phyloP scores from a whole-genome alignment of 2,329 filamentous ascomycete genomes.

The Diaporthe australafricana region DNA sequence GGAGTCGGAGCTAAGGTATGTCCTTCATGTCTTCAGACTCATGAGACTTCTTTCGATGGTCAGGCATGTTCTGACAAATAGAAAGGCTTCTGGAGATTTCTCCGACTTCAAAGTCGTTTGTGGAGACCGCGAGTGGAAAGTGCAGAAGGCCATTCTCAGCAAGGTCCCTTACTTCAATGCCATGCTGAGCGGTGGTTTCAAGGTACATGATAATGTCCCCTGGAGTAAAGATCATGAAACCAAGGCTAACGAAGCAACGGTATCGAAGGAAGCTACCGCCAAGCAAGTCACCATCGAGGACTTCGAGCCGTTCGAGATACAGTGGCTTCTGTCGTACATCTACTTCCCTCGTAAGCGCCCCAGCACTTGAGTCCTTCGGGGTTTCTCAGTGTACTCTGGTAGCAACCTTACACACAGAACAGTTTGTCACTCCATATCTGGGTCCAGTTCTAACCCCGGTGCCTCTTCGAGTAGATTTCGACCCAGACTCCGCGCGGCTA shows the following conservation, averaged over 20 bases:
- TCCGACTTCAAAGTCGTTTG: constrained; percentile 6
- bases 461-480: not conserved
- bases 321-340: constrained; percentile 23
- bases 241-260: not conserved
- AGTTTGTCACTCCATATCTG: not conserved
- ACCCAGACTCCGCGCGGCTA: not conserved
- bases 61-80: not conserved
- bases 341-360: constrained; percentile 10
- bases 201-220: not conserved
- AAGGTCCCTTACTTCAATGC: not conserved
- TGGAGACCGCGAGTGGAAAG: constrained; percentile 8
- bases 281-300: not conserved
- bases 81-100: not conserved
- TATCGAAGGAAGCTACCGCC: not conserved
- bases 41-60: not conserved
- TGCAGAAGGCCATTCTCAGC: constrained; percentile 11
- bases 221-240: not conserved
- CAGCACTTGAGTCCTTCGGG: not conserved
- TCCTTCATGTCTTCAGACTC: not conserved
- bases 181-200: not conserved
- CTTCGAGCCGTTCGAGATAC: constrained; percentile 20
- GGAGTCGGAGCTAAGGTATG: not conserved
- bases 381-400: not conserved
- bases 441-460: not conserved
- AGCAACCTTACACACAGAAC: not conserved